phyloP scores from a whole-genome alignment of 148 eudicot genomes.

The Drosera capensis region DNA sequence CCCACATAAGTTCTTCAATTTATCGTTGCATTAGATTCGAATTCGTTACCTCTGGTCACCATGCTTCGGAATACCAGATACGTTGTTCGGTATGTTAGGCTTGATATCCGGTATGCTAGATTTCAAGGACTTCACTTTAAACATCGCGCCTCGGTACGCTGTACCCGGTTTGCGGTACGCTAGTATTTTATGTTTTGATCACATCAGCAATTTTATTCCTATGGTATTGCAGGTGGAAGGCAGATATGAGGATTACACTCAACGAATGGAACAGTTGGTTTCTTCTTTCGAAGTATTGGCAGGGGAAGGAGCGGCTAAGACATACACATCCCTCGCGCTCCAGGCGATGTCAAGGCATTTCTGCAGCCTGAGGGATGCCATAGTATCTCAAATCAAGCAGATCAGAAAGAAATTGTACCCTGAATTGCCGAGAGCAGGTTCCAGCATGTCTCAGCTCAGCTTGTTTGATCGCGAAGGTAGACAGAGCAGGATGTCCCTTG shows the following conservation, averaged over 20 bases:
- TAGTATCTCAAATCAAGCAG: constrained; percentile 41
- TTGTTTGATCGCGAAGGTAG: constrained; percentile 34
- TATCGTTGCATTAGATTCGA: too few species aligned
- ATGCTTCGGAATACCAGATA: too few species aligned
- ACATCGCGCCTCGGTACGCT: too few species aligned
- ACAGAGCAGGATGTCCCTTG: constrained; percentile 33
- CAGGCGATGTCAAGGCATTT: constrained; percentile 96
- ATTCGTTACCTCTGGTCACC: too few species aligned
- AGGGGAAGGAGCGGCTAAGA: constrained; percentile 64
- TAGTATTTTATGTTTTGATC: neutral
- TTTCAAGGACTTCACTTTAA: too few species aligned
- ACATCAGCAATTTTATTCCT: neutral
- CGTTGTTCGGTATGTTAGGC: too few species aligned
- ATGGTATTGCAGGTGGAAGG: constrained; percentile 57
- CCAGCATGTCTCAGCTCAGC: constrained; percentile 50
- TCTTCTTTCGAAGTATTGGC: constrained; percentile 66
- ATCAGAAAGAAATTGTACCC: constrained; percentile 29
- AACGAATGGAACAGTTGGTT: constrained; percentile 50
- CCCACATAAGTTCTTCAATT: too few species aligned
- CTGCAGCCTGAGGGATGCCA: constrained; percentile 59
- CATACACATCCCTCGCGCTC: constrained; percentile 80
- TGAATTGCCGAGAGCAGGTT: constrained; percentile 34
- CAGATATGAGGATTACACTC: constrained; percentile 59
- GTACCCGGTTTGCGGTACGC: too few species aligned
- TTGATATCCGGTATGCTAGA: too few species aligned